These are phyloP conservation scores for Coprinellus micaceus DNA, from an alignment of 768 basidiomycete genomes.

Conservation along the genomic window DNA sequence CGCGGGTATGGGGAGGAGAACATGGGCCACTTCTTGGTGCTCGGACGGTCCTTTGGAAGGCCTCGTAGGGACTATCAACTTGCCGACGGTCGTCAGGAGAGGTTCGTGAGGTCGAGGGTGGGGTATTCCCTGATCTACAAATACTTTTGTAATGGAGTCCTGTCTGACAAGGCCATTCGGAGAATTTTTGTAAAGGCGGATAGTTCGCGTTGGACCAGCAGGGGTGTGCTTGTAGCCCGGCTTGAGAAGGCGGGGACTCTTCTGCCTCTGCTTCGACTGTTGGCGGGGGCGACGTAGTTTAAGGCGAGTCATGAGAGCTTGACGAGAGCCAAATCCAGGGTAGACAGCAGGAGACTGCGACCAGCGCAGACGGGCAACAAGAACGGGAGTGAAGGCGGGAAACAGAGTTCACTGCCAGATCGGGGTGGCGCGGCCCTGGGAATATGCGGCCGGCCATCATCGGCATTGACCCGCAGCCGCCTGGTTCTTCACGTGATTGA, in stretches of 20 bases:
- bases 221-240: background rate
- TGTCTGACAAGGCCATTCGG: background rate
- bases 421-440: no score
- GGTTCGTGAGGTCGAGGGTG: background rate
- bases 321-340: no score
- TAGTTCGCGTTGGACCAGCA: background rate
- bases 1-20: constrained; percentile 6
- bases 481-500: no score
- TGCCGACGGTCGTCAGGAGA: background rate
- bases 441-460: no score
- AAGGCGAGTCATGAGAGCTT: no score
- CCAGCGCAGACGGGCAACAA: background rate
- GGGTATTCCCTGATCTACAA: background rate
- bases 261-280: background rate
- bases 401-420: background rate
- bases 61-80: background rate
- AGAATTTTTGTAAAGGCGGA: constrained; percentile 4
- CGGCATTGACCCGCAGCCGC: no score
- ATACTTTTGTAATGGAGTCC: background rate
- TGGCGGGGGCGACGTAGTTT: no score
- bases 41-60: background rate
- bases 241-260: background rate
- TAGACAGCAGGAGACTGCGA: background rate
- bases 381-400: background rate
- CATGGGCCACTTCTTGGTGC: background rate